These are phyloP conservation scores for Rossbeevera mucosa DNA, from an alignment of 768 basidiomycete species.

Conservation along the genomic window DNA sequence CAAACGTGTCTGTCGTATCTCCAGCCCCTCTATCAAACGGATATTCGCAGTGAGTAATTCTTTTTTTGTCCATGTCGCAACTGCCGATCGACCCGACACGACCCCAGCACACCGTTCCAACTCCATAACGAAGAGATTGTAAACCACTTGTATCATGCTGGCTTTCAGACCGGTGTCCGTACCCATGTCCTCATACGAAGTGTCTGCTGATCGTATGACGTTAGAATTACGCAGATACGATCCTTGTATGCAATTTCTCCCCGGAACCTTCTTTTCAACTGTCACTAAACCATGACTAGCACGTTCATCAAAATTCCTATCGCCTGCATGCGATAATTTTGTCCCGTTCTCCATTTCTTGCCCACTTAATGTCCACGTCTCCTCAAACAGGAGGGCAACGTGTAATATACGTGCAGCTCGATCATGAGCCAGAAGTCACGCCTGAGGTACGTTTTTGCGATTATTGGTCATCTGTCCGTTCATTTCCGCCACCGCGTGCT, in stretches of 20 bases:
- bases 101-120: constrained; percentile 44
- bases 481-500: constrained; percentile 30
- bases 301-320: constrained; percentile 70
- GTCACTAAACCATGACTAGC: constrained; percentile 38
- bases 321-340: constrained; percentile 81
- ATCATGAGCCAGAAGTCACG: constrained; percentile 77
- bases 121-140: constrained; percentile 74
- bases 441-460: constrained; percentile 59
- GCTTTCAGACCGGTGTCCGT: constrained; percentile 80
- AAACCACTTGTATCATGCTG: constrained; percentile 71
- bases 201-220: constrained; percentile 9
- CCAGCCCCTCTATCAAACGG: constrained; percentile 51
- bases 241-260: constrained; percentile 51
- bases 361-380: constrained; percentile 82
- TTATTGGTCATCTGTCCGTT: constrained; percentile 21
- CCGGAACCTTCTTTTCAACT: constrained; percentile 4
- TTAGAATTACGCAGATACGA: constrained; percentile 80
- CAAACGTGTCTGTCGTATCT: constrained; percentile 15
- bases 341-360: constrained; percentile 82
- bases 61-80: not conserved
- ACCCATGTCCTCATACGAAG: constrained; percentile 8
- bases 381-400: constrained; percentile 62
- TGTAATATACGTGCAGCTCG: constrained; percentile 68
- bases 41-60: constrained; percentile 51
- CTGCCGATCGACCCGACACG: constrained; percentile 8